These are phyloP conservation scores for Lyophyllum atratum DNA, from an alignment of 768 basidiomycete genomes.

Conservation along the genomic window DNA sequence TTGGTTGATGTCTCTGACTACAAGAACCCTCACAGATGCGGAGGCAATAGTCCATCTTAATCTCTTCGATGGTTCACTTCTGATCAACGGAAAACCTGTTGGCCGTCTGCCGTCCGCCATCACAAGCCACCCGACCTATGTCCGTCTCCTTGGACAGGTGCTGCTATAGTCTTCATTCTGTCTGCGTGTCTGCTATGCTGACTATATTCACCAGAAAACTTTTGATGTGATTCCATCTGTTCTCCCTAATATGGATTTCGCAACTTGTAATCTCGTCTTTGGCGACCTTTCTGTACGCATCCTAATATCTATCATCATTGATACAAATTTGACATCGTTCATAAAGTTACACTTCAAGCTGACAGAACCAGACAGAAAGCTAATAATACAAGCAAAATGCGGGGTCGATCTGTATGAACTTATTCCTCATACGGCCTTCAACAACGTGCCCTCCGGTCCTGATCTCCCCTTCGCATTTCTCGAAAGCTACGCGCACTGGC, in stretches of 20 bases:
- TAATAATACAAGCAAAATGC: neutral
- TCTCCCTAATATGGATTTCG: constrained; percentile 8
- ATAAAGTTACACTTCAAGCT: neutral
- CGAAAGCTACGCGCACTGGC: constrained; percentile 35
- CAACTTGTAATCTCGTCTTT: constrained; percentile 1
- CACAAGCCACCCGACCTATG: neutral
- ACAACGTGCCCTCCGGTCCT: neutral
- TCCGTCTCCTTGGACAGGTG: neutral
- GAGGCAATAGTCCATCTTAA: constrained; percentile 36
- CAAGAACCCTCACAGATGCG: neutral
- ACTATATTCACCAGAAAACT: constrained; percentile 12
- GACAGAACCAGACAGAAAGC: neutral
- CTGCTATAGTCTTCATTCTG: neutral
- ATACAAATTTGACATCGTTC: neutral
- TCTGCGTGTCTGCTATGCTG: neutral
- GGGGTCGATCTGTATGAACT: constrained; percentile 23
- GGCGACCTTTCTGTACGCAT: constrained; percentile 14
- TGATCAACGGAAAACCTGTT: constrained; percentile 41
- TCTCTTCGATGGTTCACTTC: constrained; percentile 38
- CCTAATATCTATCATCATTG: neutral
- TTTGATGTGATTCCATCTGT: constrained; percentile 8
- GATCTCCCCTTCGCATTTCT: constrained; percentile 33
- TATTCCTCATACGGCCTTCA: constrained; percentile 30
- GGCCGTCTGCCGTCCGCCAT: constrained; percentile 39
- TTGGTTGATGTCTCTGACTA: constrained; percentile 26